Conservation (phyloP, 441 rosid genomes). For the Bocquillonia castaneifolia region DNA sequence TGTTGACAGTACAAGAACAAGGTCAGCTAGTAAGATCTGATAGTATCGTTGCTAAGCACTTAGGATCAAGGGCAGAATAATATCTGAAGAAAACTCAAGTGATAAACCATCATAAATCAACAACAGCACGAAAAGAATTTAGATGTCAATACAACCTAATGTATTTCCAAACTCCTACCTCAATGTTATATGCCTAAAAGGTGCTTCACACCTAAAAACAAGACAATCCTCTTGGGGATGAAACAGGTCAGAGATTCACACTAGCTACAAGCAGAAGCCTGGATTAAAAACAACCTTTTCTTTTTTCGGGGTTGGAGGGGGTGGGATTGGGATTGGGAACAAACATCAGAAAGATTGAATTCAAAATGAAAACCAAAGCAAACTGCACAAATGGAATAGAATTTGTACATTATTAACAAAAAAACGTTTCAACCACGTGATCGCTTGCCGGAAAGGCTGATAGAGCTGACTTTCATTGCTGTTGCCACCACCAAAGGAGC, state of each 20-base stretch:
- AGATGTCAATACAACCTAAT: neutral
- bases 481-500: constrained; percentile 98
- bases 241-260: neutral
- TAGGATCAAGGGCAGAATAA: too few relatives aligned
- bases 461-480: constrained; percentile 88
- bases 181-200: too few relatives aligned
- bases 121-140: neutral
- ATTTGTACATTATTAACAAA: constrained; percentile 4
- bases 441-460: constrained; percentile 82
- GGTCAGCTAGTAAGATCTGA: too few relatives aligned
- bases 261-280: constrained; percentile 5
- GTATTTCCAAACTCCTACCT: neutral
- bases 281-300: neutral
- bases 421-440: constrained; percentile 24
- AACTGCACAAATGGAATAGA: constrained; percentile 11
- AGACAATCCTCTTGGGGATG: neutral
- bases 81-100: neutral
- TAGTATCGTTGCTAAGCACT: too few relatives aligned
- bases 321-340: too few relatives aligned
- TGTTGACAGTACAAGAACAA: too few relatives aligned
- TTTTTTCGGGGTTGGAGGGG: too few relatives aligned
- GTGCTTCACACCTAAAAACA: too few relatives aligned
- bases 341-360: neutral
- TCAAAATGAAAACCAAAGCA: constrained; percentile 1
- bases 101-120: neutral